Evolutionary conservation across 768 basidiomycete species (phyloP).

Genomic region (Mycena rosella): DNA sequence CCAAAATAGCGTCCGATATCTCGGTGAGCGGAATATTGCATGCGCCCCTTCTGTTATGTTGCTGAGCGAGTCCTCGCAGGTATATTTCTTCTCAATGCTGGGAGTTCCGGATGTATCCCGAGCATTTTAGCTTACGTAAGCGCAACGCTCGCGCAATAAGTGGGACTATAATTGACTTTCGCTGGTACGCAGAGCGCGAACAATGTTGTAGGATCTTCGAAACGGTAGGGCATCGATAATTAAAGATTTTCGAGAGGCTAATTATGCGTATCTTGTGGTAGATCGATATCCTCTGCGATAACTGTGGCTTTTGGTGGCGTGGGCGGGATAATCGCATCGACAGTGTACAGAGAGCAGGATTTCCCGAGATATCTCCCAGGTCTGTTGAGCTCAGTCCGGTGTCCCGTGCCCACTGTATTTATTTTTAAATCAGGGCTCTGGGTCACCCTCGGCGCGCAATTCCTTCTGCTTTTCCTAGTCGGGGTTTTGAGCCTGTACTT

Average conservation of each 20-base stretch:
- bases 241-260: slow-evolving; percentile 23
- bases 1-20: slow-evolving; percentile 55
- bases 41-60: neutral
- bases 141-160: neutral
- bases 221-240: slow-evolving; percentile 45
- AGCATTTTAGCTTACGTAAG: slow-evolving; percentile 60
- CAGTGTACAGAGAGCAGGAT: slow-evolving; percentile 57
- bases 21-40: slow-evolving; percentile 49
- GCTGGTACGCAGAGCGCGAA: slow-evolving; percentile 45
- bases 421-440: slow-evolving; percentile 48
- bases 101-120: slow-evolving; percentile 58
- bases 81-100: slow-evolving; percentile 58
- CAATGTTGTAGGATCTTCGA: slow-evolving; percentile 64
- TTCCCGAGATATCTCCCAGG: slow-evolving; percentile 60
- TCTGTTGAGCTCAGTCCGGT: slow-evolving; percentile 31
- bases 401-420: slow-evolving; percentile 21
- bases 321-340: slow-evolving; percentile 53
- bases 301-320: slow-evolving; percentile 57
- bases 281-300: slow-evolving; percentile 50
- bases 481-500: slow-evolving; percentile 52
- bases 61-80: slow-evolving; percentile 42
- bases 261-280: neutral
- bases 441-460: slow-evolving; percentile 56
- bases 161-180: neutral
- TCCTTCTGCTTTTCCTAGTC: slow-evolving; percentile 51